phyloP scores from a whole-genome alignment of 2,329 filamentous ascomycete genomes.

The Karstenula rhodostoma region DNA sequence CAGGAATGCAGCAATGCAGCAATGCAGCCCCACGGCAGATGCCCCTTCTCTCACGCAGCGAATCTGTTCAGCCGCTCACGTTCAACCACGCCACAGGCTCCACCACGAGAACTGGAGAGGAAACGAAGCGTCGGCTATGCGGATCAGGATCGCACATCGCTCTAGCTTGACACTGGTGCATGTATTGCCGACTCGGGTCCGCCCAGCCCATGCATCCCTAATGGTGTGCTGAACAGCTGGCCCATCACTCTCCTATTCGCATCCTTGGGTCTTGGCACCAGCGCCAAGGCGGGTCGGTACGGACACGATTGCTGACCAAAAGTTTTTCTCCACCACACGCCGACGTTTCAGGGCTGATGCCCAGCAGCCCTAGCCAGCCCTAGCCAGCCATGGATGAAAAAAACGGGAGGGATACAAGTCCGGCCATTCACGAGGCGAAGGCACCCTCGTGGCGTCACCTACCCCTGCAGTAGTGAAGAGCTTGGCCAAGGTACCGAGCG shows the following conservation, averaged over 20 bases:
- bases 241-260: not conserved
- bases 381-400: not conserved
- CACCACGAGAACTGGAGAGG: not conserved
- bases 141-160: not conserved
- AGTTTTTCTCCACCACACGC: not conserved
- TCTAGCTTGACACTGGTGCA: not conserved
- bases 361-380: conserved; percentile 4
- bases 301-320: not conserved
- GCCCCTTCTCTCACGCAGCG: too few species aligned
- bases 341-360: not conserved
- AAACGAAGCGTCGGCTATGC: not conserved
- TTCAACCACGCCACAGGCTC: not conserved
- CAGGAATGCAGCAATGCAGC: not conserved
- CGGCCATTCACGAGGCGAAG: not conserved
- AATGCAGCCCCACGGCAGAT: not conserved
- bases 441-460: not conserved
- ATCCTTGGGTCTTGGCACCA: not conserved
- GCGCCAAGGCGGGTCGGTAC: conserved; percentile 5
- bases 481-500: not conserved
- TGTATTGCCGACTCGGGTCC: not conserved
- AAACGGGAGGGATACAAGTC: not conserved
- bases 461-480: conserved; percentile 6
- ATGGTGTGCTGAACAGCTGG: not conserved
- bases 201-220: not conserved
- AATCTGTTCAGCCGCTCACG: not conserved